Evolutionary conservation across 1,284 basidiomycete species (phyloP).

Genomic region (Mycena sp.): DNA sequence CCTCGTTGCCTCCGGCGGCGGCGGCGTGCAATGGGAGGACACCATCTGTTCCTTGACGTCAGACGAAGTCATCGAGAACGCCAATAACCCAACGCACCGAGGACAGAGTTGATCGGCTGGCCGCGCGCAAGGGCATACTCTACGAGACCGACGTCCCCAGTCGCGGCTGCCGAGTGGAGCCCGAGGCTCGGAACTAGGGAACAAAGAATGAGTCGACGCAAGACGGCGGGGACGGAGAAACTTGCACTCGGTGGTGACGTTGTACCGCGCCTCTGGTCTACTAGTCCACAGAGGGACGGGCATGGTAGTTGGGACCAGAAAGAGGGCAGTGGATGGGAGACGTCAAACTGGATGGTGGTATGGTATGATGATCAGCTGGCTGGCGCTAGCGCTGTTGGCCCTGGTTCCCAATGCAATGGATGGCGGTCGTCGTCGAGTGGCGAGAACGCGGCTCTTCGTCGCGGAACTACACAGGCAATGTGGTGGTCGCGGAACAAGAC

Average conservation of each 20-base stretch:
- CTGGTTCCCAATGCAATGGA: no score
- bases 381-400: conserved; percentile 17
- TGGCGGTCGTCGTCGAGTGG: no score
- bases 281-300: conserved; percentile 51
- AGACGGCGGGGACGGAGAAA: conserved; percentile 21
- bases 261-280: conserved; percentile 75
- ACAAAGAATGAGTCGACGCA: conserved; percentile 12
- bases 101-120: conserved; percentile 92
- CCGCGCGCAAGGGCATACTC: conserved; percentile 91
- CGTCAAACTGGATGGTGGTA: conserved; percentile 1
- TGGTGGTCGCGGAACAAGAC: conserved; percentile 1
- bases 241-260: conserved; percentile 83
- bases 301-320: conserved; percentile 37
- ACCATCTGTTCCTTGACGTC: conserved; percentile 56
- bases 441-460: no score
- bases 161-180: conserved; percentile 88
- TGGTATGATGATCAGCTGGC: conserved; percentile 11
- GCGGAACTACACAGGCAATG: not conserved
- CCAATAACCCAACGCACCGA: conserved; percentile 48
- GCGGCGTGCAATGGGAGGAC: conserved; percentile 93
- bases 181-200: conserved; percentile 83
- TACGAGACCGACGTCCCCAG: conserved; percentile 88
- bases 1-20: conserved; percentile 85
- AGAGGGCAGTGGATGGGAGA: not conserved
- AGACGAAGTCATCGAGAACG: not conserved